Evolutionary conservation across 2,329 filamentous ascomycete genomes (phyloP).

Genomic region (Penicillium rolfsii): DNA sequence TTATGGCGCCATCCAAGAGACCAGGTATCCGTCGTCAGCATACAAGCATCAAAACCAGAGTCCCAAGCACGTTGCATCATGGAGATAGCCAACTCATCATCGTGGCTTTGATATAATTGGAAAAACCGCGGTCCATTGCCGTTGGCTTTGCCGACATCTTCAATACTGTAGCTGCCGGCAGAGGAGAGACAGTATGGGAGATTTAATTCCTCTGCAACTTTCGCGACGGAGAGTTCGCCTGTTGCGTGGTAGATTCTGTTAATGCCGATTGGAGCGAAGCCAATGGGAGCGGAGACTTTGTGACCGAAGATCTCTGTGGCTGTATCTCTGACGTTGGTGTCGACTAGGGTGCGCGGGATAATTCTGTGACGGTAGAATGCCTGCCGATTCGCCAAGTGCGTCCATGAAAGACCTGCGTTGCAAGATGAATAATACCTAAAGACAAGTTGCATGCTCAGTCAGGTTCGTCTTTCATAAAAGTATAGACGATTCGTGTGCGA

Average conservation of each 20-base stretch:
- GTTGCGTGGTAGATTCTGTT: slow-evolving; percentile 66
- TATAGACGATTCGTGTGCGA: background rate
- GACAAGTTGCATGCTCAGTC: background rate
- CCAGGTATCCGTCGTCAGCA: slow-evolving; percentile 67
- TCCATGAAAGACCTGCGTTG: slow-evolving; percentile 57
- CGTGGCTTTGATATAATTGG: slow-evolving; percentile 67
- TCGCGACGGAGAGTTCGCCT: slow-evolving; percentile 63
- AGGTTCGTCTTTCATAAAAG: background rate
- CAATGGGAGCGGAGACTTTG: slow-evolving; percentile 61
- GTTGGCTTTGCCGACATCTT: slow-evolving; percentile 61
- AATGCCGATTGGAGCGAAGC: slow-evolving; percentile 68
- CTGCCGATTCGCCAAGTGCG: slow-evolving; percentile 62
- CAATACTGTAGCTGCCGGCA: slow-evolving; percentile 59
- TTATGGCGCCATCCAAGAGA: slow-evolving; percentile 65
- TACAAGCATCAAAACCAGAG: slow-evolving; percentile 60
- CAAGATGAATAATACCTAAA: slow-evolving; percentile 40
- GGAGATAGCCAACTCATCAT: slow-evolving; percentile 62
- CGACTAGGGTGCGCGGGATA: slow-evolving; percentile 63
- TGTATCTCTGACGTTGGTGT: slow-evolving; percentile 63
- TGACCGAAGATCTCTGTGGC: slow-evolving; percentile 63
- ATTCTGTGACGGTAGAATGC: slow-evolving; percentile 68
- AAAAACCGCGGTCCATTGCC: slow-evolving; percentile 60
- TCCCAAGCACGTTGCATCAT: slow-evolving; percentile 60
- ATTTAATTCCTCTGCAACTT: slow-evolving; percentile 62
- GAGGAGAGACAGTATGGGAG: slow-evolving; percentile 64